These are phyloP conservation scores for Kandelia obovata DNA, from an alignment of 345 rosid genomes.

Conservation along the genomic window DNA sequence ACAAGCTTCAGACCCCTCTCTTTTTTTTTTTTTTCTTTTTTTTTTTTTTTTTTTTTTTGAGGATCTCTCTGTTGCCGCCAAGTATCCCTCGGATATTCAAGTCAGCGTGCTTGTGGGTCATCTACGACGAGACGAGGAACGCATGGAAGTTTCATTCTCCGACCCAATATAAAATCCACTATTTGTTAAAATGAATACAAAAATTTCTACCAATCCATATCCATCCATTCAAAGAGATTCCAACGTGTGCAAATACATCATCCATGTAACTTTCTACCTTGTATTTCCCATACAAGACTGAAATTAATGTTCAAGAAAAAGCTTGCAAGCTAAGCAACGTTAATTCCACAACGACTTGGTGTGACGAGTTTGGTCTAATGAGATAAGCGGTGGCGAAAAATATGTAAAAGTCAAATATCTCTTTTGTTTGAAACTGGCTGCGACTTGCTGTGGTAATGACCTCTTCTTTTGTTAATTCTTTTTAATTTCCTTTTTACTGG, in stretches of 20 bases:
- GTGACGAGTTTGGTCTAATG: background rate
- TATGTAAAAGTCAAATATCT: too few species aligned
- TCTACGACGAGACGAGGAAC: slow-evolving; percentile 19
- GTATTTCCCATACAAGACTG: too few species aligned
- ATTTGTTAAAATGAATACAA: too few species aligned
- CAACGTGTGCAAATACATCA: slow-evolving; percentile 24
- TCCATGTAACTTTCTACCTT: background rate
- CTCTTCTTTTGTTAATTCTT: too few species aligned
- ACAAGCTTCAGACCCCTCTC: background rate
- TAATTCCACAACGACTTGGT: slow-evolving; percentile 3
- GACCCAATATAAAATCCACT: background rate
- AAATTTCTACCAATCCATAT: background rate
- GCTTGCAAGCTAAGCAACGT: slow-evolving; percentile 22
- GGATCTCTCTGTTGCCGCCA: background rate
- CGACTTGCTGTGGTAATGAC: too few species aligned
- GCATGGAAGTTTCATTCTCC: slow-evolving; percentile 27
- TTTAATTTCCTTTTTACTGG: too few species aligned
- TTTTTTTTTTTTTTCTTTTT: slow-evolving; percentile 1
- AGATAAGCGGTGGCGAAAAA: slow-evolving; percentile 23
- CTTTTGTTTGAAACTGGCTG: too few species aligned
- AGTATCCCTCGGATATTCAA: background rate
- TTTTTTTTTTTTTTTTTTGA: too few species aligned
- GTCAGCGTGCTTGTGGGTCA: slow-evolving; percentile 34
- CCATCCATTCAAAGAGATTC: slow-evolving; percentile 17
- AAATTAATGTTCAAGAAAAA: background rate